phyloP scores from a whole-genome alignment of 345 rosid species.

The Gossypium sturtianum region DNA sequence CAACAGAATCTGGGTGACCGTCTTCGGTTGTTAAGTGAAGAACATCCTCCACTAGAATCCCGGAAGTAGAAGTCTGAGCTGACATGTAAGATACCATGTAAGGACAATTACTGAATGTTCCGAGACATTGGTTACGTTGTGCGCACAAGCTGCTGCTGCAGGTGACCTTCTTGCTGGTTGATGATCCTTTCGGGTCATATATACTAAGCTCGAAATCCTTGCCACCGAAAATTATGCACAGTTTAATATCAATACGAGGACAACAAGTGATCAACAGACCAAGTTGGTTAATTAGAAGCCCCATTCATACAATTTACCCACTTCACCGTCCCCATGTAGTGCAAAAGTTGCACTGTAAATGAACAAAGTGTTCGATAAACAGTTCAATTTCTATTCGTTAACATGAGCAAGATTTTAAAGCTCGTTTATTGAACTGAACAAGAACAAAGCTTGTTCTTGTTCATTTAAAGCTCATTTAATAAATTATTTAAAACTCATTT shows the following conservation, averaged over 20 bases:
- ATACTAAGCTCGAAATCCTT: slow-evolving; percentile 71
- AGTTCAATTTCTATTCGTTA: too few species aligned
- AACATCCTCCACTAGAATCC: slow-evolving; percentile 72
- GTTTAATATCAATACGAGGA: slow-evolving; percentile 11
- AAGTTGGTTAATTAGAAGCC: background rate
- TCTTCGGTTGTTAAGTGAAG: slow-evolving; percentile 63
- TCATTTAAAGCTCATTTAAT: too few species aligned
- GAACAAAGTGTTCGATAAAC: too few species aligned
- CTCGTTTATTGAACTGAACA: too few species aligned
- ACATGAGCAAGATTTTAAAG: too few species aligned
- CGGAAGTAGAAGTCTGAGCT: slow-evolving; percentile 79
- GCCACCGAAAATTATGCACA: slow-evolving; percentile 9
- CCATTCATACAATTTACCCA: background rate
- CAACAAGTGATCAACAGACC: background rate
- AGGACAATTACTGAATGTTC: slow-evolving; percentile 73
- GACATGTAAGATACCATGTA: slow-evolving; percentile 70
- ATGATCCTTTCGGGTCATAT: slow-evolving; percentile 57
- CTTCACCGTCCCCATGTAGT: background rate
- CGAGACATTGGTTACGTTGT: slow-evolving; percentile 51
- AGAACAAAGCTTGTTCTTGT: too few species aligned
- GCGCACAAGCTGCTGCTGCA: slow-evolving; percentile 62
- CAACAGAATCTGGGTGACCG: slow-evolving; percentile 34
- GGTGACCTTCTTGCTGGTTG: slow-evolving; percentile 65
- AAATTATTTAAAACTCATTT: too few species aligned
- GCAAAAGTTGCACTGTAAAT: background rate